These are phyloP conservation scores for Gracilaria vermiculophylla DNA, from an alignment of 23 red algal species.

Conservation along the genomic window DNA sequence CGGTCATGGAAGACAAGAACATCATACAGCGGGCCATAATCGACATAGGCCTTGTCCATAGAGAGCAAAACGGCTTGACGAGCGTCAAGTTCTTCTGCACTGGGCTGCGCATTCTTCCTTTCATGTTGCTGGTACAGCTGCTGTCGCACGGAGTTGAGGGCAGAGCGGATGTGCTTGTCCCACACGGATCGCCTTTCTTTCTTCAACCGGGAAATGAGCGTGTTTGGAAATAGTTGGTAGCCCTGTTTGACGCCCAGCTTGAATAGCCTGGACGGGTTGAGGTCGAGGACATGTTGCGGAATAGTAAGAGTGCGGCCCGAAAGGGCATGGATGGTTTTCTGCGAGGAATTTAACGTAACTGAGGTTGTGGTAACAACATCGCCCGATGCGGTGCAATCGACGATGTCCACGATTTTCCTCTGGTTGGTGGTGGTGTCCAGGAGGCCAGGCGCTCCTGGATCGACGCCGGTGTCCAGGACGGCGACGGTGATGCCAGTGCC, in stretches of 20 bases:
- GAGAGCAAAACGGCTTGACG: constrained; percentile 35
- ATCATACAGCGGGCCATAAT: constrained; percentile 62
- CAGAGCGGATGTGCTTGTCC: constrained; percentile 28
- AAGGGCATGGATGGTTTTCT: constrained; percentile 38
- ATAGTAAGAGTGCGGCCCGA: constrained; percentile 52
- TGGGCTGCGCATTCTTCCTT: neutral
- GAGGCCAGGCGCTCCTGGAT: constrained; percentile 71
- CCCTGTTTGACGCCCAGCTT: constrained; percentile 60
- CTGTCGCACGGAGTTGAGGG: constrained; percentile 18
- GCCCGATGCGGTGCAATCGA: constrained; percentile 78
- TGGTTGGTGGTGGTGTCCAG: constrained; percentile 25
- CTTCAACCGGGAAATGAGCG: constrained; percentile 28
- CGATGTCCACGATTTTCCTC: constrained; percentile 67
- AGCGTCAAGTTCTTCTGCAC: constrained; percentile 52
- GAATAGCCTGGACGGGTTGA: constrained; percentile 23
- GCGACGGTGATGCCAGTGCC: constrained; percentile 66
- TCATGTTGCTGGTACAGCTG: constrained; percentile 7
- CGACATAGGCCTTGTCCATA: constrained; percentile 41
- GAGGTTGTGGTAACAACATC: constrained; percentile 55
- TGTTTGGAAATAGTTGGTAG: constrained; percentile 60
- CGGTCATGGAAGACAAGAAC: constrained; percentile 63
- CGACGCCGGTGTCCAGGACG: constrained; percentile 77
- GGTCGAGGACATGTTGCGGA: constrained; percentile 4
- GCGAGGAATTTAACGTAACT: neutral
- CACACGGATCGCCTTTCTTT: constrained; percentile 60